Evolutionary conservation across 2,329 filamentous ascomycete species (phyloP), one percentile per base, ranked within the genome.

Genomic region (Ceratocystiopsis brevicomis): DNA sequence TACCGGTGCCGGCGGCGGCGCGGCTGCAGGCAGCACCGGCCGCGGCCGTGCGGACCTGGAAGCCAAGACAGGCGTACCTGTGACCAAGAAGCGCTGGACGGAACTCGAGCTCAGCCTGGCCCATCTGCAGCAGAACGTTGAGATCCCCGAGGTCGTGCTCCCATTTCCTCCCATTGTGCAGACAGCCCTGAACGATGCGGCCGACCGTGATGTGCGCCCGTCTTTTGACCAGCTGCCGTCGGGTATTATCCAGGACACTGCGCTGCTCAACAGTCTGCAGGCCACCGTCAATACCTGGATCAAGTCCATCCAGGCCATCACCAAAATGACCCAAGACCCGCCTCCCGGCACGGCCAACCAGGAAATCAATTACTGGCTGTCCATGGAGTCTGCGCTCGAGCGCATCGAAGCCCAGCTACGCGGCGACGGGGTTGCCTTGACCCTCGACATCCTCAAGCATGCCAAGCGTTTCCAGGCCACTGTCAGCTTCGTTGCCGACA

Each of bases 321-420:
- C 90, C 36, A 92, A 92, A 62, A 81, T 94, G 67, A 84, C 85
- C 37, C 78, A 86, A 54, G 90, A 98, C 53, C 77, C 84, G 1
- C 66, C 68, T 5, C 73, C 66, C 57, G 78, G 58, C 32, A 93
- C 86, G 18, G 90, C 90, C 32, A 88, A 84, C 45, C 90, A 96
- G 59, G 90, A 99, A 60, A 94, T 98, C 60, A 95, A 95, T 60
- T 98, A 98, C 57, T 99, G 90, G 90, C 61, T 98, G 41, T 92
- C 86, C 2, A 94, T 98, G 82, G 92, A 98, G 60, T 81, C 80
- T 15, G 84, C 87, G 5, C 63, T 99, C 49, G 87, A 95, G 58
- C 81, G 81, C 25, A 94, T 99, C 47, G 88, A 95, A 58, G 74
- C 71, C 37, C 88, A 96, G 59, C 71, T 98, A 45, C 71, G 78